A percentile compares a stretch with the other conserved stretches of the same genome.
Conservation (phyloP, 129 eudicot genomes). For the Calendula officinalis region DNA sequence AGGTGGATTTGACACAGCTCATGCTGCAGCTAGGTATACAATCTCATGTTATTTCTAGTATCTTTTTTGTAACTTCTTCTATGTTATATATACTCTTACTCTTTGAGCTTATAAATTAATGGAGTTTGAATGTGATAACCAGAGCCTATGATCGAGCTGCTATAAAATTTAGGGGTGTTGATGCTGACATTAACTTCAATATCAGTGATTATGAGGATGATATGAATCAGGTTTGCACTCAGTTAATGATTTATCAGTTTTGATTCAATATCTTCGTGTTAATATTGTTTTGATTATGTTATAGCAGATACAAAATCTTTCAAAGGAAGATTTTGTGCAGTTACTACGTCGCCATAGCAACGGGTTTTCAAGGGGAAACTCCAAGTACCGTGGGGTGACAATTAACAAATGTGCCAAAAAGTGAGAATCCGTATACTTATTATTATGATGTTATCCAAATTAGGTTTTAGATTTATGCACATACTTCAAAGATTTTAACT, state of each 20-base stretch:
- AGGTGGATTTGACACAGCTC: conserved; percentile 89
- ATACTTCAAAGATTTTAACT: too few relatives aligned
- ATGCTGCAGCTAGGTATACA: conserved; percentile 61
- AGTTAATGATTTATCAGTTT: background rate
- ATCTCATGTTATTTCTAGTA: background rate
- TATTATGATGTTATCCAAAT: background rate
- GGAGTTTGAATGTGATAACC: background rate
- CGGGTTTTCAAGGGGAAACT: conserved; percentile 61
- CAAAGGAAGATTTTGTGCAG: conserved; percentile 65
- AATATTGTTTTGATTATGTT: background rate
- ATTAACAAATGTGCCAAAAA: background rate
- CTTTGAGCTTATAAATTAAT: background rate
- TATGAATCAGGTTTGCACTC: conserved; percentile 41
- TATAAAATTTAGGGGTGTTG: conserved; percentile 56
- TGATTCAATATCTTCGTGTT: background rate
- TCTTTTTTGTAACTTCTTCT: too few relatives aligned
- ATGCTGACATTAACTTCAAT: conserved; percentile 59
- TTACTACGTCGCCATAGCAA: conserved; percentile 59
- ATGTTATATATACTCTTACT: background rate
- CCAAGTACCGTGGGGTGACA: conserved; percentile 53
- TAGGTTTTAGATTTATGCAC: background rate
- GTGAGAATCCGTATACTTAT: background rate
- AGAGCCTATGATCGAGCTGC: conserved; percentile 75
- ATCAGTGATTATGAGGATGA: conserved; percentile 55
- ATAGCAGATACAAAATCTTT: conserved; percentile 46